Base-by-base conservation (phyloP, 1,284 basidiomycete genomes). In the Ustilago loliicola region DNA sequence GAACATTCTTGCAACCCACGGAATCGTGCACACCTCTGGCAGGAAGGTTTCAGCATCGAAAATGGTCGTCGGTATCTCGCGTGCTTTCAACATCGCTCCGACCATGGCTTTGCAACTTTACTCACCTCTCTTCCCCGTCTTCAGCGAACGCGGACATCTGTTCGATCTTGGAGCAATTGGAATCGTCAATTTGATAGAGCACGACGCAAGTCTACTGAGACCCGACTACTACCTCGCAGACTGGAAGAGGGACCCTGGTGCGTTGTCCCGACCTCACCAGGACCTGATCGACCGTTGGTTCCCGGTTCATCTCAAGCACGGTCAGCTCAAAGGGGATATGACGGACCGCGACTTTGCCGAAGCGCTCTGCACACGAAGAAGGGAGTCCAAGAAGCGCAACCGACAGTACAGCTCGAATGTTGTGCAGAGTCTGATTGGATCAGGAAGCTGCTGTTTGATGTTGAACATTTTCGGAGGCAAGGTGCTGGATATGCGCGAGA, bases 61-160 rank as follows among this genome's bases (percentile, higher is more conserved):
- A 53, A 61, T 72, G 69, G 70, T 72, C 30, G 65, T 48, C 2
- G 61, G 55, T 15, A 45, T 77, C 15, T 68, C 74, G 25, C 58
- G 74, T n/a, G 66, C 74, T 2, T 77, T 59, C 74, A 72, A 63
- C 63, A 77, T 77, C 42, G 48, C 66, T 15, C 74, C 74, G 0
- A 72, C 70, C 47, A 72, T 77, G 74, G 74, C 74, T n/a, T n/a
- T 72, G 34, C 74, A 77, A 59, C 74, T 77, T 51, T 72, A 72
- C 60, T 72, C 70, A 50, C 74, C 74, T 5, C 70, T 77, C 6
- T 72, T 63, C 50, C 48, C 70, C n/a, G 51, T 61, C 13, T 72
- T 77, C 27, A 66, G 61, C 52, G 69, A 69, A 1, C 55, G 62
- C 0, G 63, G 29, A 23, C 55, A 66, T 34, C 47, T 77, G 17